Conservation (phyloP, 1,284 basidiomycete species). For the Crucibulum cyathiforme region DNA sequence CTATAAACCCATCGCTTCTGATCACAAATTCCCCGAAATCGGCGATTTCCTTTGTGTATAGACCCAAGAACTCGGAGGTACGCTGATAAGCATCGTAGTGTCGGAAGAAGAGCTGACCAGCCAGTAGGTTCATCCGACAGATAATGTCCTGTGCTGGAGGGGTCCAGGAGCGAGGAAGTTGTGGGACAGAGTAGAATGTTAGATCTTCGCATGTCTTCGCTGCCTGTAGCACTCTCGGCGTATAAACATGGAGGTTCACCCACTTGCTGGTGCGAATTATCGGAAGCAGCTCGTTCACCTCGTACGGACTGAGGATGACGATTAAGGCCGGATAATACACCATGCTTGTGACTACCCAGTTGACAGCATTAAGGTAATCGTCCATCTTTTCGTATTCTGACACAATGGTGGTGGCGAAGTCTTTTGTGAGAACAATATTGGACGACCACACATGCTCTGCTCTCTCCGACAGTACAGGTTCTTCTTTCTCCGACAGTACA, state of each 20-base stretch:
- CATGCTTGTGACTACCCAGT: conserved; percentile 49
- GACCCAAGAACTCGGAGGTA: conserved; percentile 43
- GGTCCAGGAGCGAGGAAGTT: conserved; percentile 10
- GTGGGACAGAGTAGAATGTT: conserved; percentile 29
- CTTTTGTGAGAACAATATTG: neutral
- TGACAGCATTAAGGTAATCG: conserved; percentile 49
- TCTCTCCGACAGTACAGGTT: neutral
- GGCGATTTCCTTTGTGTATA: conserved; percentile 25
- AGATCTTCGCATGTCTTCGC: conserved; percentile 50
- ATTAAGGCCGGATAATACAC: conserved; percentile 21
- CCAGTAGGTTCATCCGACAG: conserved; percentile 48
- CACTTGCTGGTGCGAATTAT: conserved; percentile 36
- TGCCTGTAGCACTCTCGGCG: conserved; percentile 41
- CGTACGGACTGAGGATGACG: conserved; percentile 52
- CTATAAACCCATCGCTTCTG: conserved; percentile 44
- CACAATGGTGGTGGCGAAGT: conserved; percentile 24
- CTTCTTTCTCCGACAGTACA: too few relatives aligned
- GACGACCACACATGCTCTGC: neutral
- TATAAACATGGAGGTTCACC: conserved; percentile 51
- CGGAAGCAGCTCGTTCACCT: conserved; percentile 48
- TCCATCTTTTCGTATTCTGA: neutral
- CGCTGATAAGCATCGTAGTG: conserved; percentile 36
- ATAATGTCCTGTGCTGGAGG: conserved; percentile 22
- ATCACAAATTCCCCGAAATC: conserved; percentile 9
- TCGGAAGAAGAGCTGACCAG: conserved; percentile 50